Conservation (phyloP, 495 filamentous ascomycete species). For the Elasticomyces elasticus region DNA sequence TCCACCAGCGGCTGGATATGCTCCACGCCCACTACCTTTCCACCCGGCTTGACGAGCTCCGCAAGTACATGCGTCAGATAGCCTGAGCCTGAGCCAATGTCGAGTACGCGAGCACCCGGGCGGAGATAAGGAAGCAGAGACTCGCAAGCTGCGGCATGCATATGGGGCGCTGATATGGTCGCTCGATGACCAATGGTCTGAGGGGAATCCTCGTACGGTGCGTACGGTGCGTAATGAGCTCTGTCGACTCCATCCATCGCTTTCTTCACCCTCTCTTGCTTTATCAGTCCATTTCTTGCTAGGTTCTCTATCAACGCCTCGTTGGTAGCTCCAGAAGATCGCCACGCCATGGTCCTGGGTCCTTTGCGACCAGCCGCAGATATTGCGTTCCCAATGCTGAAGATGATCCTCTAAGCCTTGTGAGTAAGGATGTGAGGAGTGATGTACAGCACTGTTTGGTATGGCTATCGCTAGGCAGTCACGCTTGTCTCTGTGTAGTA, state of each 20-base stretch:
- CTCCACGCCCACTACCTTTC: slow-evolving; percentile 71
- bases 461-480: no score
- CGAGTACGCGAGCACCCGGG: slow-evolving; percentile 54
- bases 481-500: no score
- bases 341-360: slow-evolving; percentile 70
- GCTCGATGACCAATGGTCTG: slow-evolving; percentile 79
- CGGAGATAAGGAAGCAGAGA: slow-evolving; percentile 44
- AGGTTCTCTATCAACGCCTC: slow-evolving; percentile 70
- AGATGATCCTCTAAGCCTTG: neutral
- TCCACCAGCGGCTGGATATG: slow-evolving; percentile 74
- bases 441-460: no score
- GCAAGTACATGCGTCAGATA: slow-evolving; percentile 88
- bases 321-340: slow-evolving; percentile 70
- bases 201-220: slow-evolving; percentile 80
- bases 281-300: slow-evolving; percentile 60
- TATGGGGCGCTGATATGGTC: slow-evolving; percentile 94
- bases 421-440: no score
- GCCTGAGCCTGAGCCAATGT: slow-evolving; percentile 83
- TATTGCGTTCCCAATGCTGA: neutral
- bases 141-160: slow-evolving; percentile 64
- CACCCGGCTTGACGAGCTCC: slow-evolving; percentile 56
- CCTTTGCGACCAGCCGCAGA: neutral
- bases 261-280: slow-evolving; percentile 53
- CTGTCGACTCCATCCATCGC: slow-evolving; percentile 85
- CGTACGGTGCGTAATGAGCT: slow-evolving; percentile 60